phyloP scores from a whole-genome alignment of 2,329 filamentous ascomycete species.

The Geosmithia morbida region DNA sequence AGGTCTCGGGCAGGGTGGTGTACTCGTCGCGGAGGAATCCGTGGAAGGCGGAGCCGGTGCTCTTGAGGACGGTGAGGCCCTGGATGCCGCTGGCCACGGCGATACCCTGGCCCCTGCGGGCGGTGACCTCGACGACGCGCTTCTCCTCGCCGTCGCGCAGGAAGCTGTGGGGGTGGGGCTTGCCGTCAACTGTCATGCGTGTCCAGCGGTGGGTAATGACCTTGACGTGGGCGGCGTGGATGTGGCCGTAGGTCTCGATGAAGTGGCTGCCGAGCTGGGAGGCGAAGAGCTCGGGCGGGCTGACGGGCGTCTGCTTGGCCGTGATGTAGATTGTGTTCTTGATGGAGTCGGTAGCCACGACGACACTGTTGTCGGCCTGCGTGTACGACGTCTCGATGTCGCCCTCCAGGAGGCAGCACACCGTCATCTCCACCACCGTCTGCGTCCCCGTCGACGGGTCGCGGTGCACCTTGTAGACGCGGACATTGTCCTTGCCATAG shows the following conservation, averaged over 20 bases:
- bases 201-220: conserved; percentile 84
- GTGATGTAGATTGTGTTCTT: conserved; percentile 96
- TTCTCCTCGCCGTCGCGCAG: conserved; percentile 80
- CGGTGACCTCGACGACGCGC: conserved; percentile 62
- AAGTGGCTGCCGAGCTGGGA: conserved; percentile 79
- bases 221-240: conserved; percentile 68
- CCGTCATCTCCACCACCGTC: conserved; percentile 86
- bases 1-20: conserved; percentile 79
- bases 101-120: conserved; percentile 55
- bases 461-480: conserved; percentile 85
- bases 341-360: conserved; percentile 94
- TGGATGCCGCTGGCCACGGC: conserved; percentile 64
- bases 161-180: conserved; percentile 92
- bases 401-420: conserved; percentile 84
- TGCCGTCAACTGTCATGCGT: conserved; percentile 72
- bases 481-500: conserved; percentile 96
- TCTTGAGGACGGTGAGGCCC: conserved; percentile 83
- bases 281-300: conserved; percentile 84
- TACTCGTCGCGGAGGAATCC: conserved; percentile 88
- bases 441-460: conserved; percentile 65
- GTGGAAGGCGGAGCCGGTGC: conserved; percentile 91
- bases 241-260: conserved; percentile 75
- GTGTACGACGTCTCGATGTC: conserved; percentile 88
- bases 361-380: conserved; percentile 79
- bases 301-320: conserved; percentile 85